Percentiles rank a stretch among this genome's conserved stretches.
Conservation (phyloP, 2,329 filamentous ascomycete genomes). For the Graphilbum ipis-grandicollis region DNA sequence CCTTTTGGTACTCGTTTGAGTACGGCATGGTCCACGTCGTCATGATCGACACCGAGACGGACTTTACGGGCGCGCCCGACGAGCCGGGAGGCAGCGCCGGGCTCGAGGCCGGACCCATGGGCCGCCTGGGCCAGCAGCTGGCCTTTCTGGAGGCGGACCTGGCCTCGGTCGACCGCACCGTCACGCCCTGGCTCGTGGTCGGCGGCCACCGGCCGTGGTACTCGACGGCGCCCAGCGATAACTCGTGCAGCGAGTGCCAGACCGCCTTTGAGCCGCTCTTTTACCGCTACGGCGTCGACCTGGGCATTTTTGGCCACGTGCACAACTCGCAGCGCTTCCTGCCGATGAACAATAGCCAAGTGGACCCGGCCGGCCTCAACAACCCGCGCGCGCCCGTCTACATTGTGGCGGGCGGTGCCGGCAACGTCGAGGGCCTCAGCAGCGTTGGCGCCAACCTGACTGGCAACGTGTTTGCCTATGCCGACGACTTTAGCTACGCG, state of each 20-base stretch:
- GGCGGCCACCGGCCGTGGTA: conserved; percentile 30
- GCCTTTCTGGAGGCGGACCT: conserved; percentile 37
- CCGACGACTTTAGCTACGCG: conserved; percentile 33
- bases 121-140: conserved; percentile 28
- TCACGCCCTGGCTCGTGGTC: conserved; percentile 35
- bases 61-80: conserved; percentile 33
- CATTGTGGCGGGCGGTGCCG: conserved; percentile 35
- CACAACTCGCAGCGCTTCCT: conserved; percentile 39
- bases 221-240: conserved; percentile 15
- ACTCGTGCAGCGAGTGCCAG: conserved; percentile 27
- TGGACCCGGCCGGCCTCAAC: conserved; percentile 19
- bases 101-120: conserved; percentile 32
- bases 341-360: conserved; percentile 18
- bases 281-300: conserved; percentile 38
- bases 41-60: conserved; percentile 40
- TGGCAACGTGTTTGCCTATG: conserved; percentile 30
- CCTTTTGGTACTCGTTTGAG: conserved; percentile 44
- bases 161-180: conserved; percentile 33
- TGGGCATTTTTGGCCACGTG: conserved; percentile 38
- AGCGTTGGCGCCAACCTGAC: conserved; percentile 21
- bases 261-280: conserved; percentile 33
- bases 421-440: conserved; percentile 35
- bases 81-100: conserved; percentile 13
- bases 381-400: conserved; percentile 31
- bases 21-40: conserved; percentile 37